Evolutionary conservation across 192 early-diverging fungal species (phyloP).

Genomic region (Coemansia sp.): DNA sequence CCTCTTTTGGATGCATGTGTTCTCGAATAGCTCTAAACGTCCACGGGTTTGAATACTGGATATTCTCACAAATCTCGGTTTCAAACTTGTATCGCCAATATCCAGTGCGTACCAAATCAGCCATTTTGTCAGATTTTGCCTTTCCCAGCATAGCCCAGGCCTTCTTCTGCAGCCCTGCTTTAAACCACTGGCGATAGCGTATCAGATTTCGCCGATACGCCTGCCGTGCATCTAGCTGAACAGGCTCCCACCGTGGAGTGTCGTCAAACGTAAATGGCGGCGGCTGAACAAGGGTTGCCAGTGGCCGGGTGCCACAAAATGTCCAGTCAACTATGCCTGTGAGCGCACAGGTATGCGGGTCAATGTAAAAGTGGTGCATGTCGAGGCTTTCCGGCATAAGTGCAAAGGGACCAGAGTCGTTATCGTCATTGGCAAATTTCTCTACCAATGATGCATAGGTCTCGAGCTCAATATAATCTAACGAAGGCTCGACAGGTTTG

Average conservation of each 20-base stretch:
- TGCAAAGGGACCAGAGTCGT: conserved; percentile 24
- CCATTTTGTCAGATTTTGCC: conserved; percentile 12
- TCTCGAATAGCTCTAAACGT: conserved; percentile 46
- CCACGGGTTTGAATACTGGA: conserved; percentile 42
- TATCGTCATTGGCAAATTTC: conserved; percentile 8
- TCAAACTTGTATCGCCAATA: conserved; percentile 52
- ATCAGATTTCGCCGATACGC: conserved; percentile 42
- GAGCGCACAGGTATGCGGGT: conserved; percentile 14
- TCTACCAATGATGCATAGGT: conserved; percentile 5
- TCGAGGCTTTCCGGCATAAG: conserved; percentile 44
- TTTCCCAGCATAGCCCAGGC: conserved; percentile 31
- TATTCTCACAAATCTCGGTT: conserved; percentile 24
- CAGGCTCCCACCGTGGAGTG: conserved; percentile 46
- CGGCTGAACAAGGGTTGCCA: conserved; percentile 30
- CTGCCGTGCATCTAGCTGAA: conserved; percentile 13
- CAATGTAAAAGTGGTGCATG: conserved; percentile 25
- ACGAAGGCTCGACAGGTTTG: conserved; percentile 12
- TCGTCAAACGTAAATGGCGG: conserved; percentile 48
- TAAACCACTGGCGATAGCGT: conserved; percentile 43
- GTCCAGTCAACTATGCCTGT: conserved; percentile 42
- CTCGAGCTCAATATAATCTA: conserved; percentile 27
- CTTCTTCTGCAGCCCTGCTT: conserved; percentile 24
- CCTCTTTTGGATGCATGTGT: conserved; percentile 16
- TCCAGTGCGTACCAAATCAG: conserved; percentile 21
- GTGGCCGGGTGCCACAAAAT: conserved; percentile 20